These are phyloP conservation scores for Talaromyces thailandensis DNA, from an alignment of 495 filamentous ascomycete species.

Conservation along the genomic window DNA sequence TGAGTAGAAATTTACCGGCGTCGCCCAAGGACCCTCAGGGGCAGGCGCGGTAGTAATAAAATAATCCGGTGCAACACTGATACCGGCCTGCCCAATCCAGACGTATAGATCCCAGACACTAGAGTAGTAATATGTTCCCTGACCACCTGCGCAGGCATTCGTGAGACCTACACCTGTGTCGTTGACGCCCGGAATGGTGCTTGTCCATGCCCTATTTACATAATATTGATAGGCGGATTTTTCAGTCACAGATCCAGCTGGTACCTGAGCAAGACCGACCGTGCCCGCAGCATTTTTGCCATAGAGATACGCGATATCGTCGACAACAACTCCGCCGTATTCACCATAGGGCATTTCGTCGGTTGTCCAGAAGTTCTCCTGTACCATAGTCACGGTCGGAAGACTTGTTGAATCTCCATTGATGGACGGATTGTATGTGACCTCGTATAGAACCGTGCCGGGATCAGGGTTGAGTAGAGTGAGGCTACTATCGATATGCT, in stretches of 20 bases:
- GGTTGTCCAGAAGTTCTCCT: constrained; percentile 17
- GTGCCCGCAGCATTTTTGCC: constrained; percentile 11
- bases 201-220: constrained; percentile 17
- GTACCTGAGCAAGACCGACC: constrained; percentile 18
- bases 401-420: constrained; percentile 9
- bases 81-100: constrained; percentile 20
- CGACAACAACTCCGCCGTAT: constrained; percentile 19
- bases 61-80: constrained; percentile 17
- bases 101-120: constrained; percentile 16
- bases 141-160: constrained; percentile 19
- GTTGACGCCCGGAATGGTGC: constrained; percentile 8
- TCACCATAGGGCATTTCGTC: constrained; percentile 16
- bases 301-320: constrained; percentile 19
- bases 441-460: constrained; percentile 13
- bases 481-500: constrained; percentile 14
- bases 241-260: constrained; percentile 14
- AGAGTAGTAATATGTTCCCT: constrained; percentile 24
- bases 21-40: constrained; percentile 20
- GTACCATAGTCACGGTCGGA: constrained; percentile 12
- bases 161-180: constrained; percentile 11
- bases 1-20: constrained; percentile 15
- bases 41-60: constrained; percentile 22
- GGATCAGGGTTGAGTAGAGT: constrained; percentile 12
- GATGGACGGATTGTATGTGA: constrained; percentile 10
- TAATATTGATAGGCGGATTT: constrained; percentile 17